Percentiles rank a stretch among this genome's conserved stretches.
phyloP scores from a whole-genome alignment of 1,284 basidiomycete genomes.

The Tranzscheliella williamsii region DNA sequence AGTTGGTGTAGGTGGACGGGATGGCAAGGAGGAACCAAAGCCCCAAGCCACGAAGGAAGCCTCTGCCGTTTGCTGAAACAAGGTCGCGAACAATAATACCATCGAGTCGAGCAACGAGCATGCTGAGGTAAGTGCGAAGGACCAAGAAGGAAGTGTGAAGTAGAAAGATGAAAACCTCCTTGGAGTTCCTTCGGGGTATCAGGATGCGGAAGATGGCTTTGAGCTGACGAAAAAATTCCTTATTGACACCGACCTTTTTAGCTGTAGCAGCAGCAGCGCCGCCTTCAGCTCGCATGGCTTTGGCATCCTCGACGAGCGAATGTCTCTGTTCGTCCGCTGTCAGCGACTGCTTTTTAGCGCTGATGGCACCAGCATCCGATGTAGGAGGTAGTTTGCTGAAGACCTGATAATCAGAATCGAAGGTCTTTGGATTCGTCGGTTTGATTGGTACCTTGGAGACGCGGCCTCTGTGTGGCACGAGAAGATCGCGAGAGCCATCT shows the following conservation, averaged over 20 bases:
- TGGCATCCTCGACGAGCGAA: constrained; percentile 43
- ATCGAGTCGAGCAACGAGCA: constrained; percentile 85
- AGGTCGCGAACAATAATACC: constrained; percentile 86
- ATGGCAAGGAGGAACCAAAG: constrained; percentile 89
- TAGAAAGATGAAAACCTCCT: constrained; percentile 76
- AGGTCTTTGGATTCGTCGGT: constrained; percentile 58
- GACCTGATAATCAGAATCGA: constrained; percentile 53
- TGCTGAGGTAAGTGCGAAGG: constrained; percentile 71
- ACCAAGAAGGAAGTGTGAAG: constrained; percentile 87
- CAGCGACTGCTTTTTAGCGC: constrained; percentile 16
- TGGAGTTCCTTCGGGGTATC: constrained; percentile 59
- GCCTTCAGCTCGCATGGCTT: constrained; percentile 45
- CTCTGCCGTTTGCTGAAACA: constrained; percentile 80
- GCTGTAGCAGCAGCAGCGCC: constrained; percentile 55
- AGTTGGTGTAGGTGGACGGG: constrained; percentile 93
- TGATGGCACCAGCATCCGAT: constrained; percentile 16
- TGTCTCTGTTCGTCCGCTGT: constrained; percentile 25
- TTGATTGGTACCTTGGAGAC: constrained; percentile 60
- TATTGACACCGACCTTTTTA: constrained; percentile 68
- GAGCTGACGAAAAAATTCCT: constrained; percentile 72
- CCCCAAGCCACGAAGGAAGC: constrained; percentile 79
- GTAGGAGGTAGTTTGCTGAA: constrained; percentile 52
- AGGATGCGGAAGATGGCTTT: constrained; percentile 58
- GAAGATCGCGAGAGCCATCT: constrained; percentile 49
- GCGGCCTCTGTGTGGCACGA: constrained; percentile 50